Percentiles rank a stretch among this genome's conserved stretches.
phyloP scores from a whole-genome alignment of 306 rosid genomes.

The Quercus parvula region DNA sequence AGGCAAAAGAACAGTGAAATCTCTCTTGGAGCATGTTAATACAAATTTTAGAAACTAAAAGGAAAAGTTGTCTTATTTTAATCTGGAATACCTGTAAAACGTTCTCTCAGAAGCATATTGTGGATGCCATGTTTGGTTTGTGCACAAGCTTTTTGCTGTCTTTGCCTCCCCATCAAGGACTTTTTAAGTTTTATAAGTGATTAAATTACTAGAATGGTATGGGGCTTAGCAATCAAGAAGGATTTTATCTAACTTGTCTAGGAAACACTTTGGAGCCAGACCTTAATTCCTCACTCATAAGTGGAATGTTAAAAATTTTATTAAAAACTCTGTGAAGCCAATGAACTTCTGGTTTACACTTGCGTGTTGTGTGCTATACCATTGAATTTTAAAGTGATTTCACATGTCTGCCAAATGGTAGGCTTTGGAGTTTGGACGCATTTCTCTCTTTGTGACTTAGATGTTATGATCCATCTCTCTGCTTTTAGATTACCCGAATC shows the following conservation, averaged over 20 bases:
- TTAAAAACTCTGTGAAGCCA: background rate
- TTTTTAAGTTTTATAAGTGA: background rate
- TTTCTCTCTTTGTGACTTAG: too few relatives aligned
- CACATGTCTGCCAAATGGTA: too few relatives aligned
- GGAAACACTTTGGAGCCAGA: background rate
- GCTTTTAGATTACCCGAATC: too few relatives aligned
- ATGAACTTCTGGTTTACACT: too few relatives aligned
- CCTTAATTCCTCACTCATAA: background rate
- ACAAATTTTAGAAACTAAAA: background rate
- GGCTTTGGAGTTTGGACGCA: too few relatives aligned
- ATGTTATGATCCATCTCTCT: too few relatives aligned
- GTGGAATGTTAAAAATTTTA: background rate
- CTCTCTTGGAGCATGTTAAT: background rate
- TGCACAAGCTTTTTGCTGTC: background rate
- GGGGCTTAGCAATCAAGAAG: background rate
- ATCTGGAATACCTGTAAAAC: background rate
- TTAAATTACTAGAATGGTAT: background rate
- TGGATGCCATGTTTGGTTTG: background rate
- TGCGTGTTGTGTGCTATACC: too few relatives aligned
- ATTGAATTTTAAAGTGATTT: too few relatives aligned
- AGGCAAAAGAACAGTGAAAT: conserved; percentile 47
- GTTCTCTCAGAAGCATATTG: background rate
- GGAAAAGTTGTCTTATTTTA: background rate
- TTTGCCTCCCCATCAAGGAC: background rate
- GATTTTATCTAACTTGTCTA: background rate